Base-by-base conservation (phyloP, 1,139 yeast genomes). In the Blastobotrys aristatus region DNA sequence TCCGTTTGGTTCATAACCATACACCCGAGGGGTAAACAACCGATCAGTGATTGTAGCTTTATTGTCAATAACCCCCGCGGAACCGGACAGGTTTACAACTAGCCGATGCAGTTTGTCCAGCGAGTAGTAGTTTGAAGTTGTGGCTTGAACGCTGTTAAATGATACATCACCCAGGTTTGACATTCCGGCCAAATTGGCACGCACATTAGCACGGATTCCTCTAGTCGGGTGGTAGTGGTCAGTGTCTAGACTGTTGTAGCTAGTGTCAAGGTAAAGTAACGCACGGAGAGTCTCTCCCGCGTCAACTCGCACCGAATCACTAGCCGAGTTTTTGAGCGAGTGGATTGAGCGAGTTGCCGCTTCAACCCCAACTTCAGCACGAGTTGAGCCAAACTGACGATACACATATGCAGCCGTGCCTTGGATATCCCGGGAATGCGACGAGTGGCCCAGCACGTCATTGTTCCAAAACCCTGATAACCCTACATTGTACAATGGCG, bases 1-100 rank as follows among this genome's bases (percentile, higher is more conserved):
- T 0, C 96, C 95, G 64, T 87, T 84, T 58, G 80, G 67, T 33
- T 74, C 71, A 62, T 85, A 87, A 0, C 92, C 86, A 45, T 95
- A 73, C 1, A 88, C 79, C 64, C 86, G 84, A 56, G 82, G 68
- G 4, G 17, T 3, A 33, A 74, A 71, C 62, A 87, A 86, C 39
- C 76, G 67, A 52, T 76, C 81, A 64, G 72, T 66, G 21, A 66
- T 48, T 11, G 45, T 37, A 7, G 45, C 21, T 14, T 40, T 32
- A n/a, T 41, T 31, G 21, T 18, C 30, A 2, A 48, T 20, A 18
- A 31, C 14, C 3, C 48, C 50, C 6, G 46, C 36, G 5, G 26
- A 14, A 16, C 30, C 42, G 14, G 18, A 20, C 24, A 37, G 18
- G 21, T 48, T 38, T 16, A 48, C 16, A n/a, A 44, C 39, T 32